Base-by-base conservation (phyloP, 495 filamentous ascomycete genomes). In the Penicillium tannophilum region DNA sequence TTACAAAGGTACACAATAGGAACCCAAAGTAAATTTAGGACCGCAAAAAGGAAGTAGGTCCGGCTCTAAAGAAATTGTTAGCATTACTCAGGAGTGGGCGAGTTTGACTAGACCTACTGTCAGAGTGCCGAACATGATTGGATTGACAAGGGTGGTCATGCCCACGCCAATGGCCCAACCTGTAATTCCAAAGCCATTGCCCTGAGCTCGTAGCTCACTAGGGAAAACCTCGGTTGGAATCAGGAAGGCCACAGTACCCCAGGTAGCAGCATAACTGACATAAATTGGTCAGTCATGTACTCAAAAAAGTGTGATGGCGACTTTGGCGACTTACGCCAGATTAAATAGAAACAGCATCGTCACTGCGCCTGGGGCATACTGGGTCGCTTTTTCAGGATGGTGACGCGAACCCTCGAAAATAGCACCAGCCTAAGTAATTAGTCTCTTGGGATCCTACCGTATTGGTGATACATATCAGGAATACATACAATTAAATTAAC, bases 141-240 rank as follows among this genome's bases (percentile, higher is more conserved):
- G 80, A 52, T 81, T 81, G 56, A 83, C 75, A 39, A 82, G 69
- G n/a, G 77, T 78, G 20, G 81, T 79, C 71, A 79, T 76, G 16
- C 82, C 81, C 10, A 81, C 79, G 28, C 81, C 82, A 62, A 84
- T 79, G 6, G 81, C 82, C 81, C 81, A 84, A 3, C 81, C 82
- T 17, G 79, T 82, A 19, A 85, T 81, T 0, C 79, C 79, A 60
- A 83, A 84, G 1, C 80, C 80, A 64, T 84, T 83, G 2, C 81
- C 82, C 59, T 84, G 77, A 20, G 80, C 79, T 43, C 81, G 75
- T 30, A 84, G 66, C 39, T 81, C 78, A 16, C 73, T 74, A 2
- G 79, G 78, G 60, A 79, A 84, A 24, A 84, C 82, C 61, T 84
- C 81, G 0, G 79, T 82, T 1, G 80, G 16, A 81, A 63, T 28